Base-by-base conservation (phyloP, 768 basidiomycete species). In the Postia placenta region DNA sequence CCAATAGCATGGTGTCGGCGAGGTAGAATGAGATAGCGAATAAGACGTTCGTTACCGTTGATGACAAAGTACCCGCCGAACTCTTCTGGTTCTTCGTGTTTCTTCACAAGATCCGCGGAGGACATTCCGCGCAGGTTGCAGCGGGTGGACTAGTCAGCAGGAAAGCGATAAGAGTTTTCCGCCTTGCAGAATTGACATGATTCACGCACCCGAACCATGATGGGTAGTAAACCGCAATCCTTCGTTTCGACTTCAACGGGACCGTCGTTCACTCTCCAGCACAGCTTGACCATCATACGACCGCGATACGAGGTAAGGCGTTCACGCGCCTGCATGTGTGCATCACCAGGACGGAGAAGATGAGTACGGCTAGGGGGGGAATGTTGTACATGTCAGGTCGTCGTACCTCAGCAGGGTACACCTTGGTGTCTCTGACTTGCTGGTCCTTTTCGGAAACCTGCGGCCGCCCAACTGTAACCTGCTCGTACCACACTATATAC, bases 41-140 rank as follows among this genome's bases (percentile, higher is more conserved):
- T 94, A 54, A 99, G 81, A 70, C 93, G 92, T 70, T 99, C 96
- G 69, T 97, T 98, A 53, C 96, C 96, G 66, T 99, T 99, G 67
- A 99, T 83, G 63, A 99, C 80, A 64, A 99, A 99, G 69, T 99
- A 98, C 24, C 95, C 96, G 45, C 96, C 96, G 61, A 97, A 97
- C 67, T 98, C 96, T 69, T 96, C 92, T 1, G 96, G 85, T 61
- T 99, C 96, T 74, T 99, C 96, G 63, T 95, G 87, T 53, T 85
- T 85, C 48, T 74, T 71, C 48, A 98, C 92, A 39, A 99, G 83
- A 40, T 92, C 86, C 7, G 86, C 78, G 7, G 95, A 88, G 2
- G 92, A 80, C 67, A 96, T 76, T 27, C 76, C 76, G 39, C 84
- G 83, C n/a, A 98, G 68, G 66, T 97, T 96, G 64, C 96, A 99